phyloP scores from a whole-genome alignment of 176 grass and related monocot species.

The Metroxylon sagu region DNA sequence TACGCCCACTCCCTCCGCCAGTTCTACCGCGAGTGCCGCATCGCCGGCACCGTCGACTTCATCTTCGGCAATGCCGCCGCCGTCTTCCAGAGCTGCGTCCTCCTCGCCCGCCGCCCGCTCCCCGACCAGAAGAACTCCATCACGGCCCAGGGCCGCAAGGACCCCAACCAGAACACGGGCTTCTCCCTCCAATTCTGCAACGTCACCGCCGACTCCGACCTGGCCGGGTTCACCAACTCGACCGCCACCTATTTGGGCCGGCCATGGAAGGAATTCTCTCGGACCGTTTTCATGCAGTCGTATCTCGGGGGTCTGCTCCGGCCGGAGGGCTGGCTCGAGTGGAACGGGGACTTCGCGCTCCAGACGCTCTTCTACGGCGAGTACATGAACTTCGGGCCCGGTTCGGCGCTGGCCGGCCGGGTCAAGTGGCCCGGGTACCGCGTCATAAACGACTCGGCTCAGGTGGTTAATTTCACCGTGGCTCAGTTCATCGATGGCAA shows the following conservation, averaged over 20 bases:
- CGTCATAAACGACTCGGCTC: conserved; percentile 20
- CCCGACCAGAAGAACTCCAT: conserved; percentile 46
- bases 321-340: conserved; percentile 40
- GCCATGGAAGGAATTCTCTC: conserved; percentile 58
- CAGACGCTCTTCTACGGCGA: conserved; percentile 59
- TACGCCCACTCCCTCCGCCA: conserved; percentile 82
- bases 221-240: background rate
- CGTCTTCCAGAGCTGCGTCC: conserved; percentile 61
- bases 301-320: conserved; percentile 42
- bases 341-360: conserved; percentile 29
- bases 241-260: conserved; percentile 56
- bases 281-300: conserved; percentile 48
- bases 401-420: conserved; percentile 25
- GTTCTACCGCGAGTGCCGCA: conserved; percentile 79
- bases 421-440: conserved; percentile 45
- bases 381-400: conserved; percentile 59
- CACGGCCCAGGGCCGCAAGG: conserved; percentile 43
- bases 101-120: conserved; percentile 36
- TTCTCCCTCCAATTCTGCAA: conserved; percentile 67
- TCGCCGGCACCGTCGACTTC: conserved; percentile 66
- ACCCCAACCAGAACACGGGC: conserved; percentile 58
- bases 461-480: conserved; percentile 5
- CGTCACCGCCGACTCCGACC: conserved; percentile 20
- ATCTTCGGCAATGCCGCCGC: conserved; percentile 80
- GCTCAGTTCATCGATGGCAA: conserved; percentile 13